phyloP scores from a whole-genome alignment of 2,329 filamentous ascomycete genomes.

The Aciculosporium take region DNA sequence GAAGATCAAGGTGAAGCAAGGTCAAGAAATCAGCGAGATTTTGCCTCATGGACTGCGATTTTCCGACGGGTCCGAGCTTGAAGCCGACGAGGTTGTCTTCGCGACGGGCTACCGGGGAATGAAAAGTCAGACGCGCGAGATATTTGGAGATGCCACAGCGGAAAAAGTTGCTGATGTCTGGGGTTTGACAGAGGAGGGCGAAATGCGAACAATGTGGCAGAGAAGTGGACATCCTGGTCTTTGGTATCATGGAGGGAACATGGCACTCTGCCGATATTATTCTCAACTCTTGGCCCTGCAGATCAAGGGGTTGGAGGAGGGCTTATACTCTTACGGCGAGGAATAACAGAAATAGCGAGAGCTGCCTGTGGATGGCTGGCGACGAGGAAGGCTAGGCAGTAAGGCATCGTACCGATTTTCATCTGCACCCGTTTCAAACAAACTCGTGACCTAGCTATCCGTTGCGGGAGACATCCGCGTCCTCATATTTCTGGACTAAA shows the following conservation, averaged over 20 bases:
- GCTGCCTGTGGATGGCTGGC: background rate
- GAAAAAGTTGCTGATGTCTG: constrained; percentile 45
- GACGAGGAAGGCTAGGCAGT: too few relatives aligned
- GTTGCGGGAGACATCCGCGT: too few relatives aligned
- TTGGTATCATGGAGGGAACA: constrained; percentile 52
- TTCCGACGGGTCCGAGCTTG: constrained; percentile 39
- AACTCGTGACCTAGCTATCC: too few relatives aligned
- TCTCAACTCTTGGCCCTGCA: constrained; percentile 40
- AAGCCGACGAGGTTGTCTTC: constrained; percentile 49
- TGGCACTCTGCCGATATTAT: constrained; percentile 47
- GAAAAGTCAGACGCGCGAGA: constrained; percentile 43
- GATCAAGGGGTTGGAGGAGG: constrained; percentile 32
- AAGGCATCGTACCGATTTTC: too few relatives aligned
- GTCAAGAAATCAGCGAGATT: constrained; percentile 38
- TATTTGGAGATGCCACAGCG: constrained; percentile 48
- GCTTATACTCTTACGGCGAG: constrained; percentile 21
- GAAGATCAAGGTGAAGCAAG: constrained; percentile 48
- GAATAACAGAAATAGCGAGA: too few relatives aligned
- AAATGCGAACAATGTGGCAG: constrained; percentile 44
- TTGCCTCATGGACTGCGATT: constrained; percentile 30
- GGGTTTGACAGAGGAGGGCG: constrained; percentile 44
- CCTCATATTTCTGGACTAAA: too few relatives aligned
- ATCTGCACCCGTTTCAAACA: too few relatives aligned
- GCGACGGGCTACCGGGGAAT: constrained; percentile 57
- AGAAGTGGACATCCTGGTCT: constrained; percentile 47